Base-by-base conservation (phyloP, 164 flowering plant species). In the Pachysandra terminalis region DNA sequence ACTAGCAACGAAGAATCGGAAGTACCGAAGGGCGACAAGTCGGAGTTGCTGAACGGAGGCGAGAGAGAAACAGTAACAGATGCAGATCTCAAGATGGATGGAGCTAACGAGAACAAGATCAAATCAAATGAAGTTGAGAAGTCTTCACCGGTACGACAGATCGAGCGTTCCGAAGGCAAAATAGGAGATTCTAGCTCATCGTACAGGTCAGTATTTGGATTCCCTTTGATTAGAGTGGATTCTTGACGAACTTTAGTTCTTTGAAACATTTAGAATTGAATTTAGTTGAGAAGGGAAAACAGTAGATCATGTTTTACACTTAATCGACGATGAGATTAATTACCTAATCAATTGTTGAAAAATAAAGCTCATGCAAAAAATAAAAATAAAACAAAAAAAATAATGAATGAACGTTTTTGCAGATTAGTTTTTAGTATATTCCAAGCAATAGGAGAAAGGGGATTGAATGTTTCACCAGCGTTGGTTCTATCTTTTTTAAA, bases 171-270 rank as follows among this genome's bases (percentile, higher is more conserved):
- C 2, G 80, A 71, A 10, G 73, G 63, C 24, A 64, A 64, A 1
- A 63, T 59, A 28, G 59, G 59, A 2, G 85, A 79, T 52, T 53
- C 66, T 19, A 66, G 21, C 51, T 79, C 94, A 53, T 82, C 86
- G 27, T 68, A 74, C 76, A 86, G 89, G 91, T 85, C 21, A 14
- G 65, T 48, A 19, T 40, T 48, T 9, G 6, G 16, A 40, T 41
- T 28, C 21, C 15, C 19, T 13, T 66, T 41, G 17, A 23, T 64
- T 48, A 25, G 8, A 19, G 13, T 40, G 22, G 9, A 14, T 56
- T 45, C 45, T 35, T 41, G 49, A 10, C 3, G 26, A 24, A 56
- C 51, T 45, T 45, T 13, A 45, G 1, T 45, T 45, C 1, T 45
- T 45, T 45, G 51, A 45, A 45, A 45, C 51, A 12, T 10, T 45